These are phyloP conservation scores for Aspergillus campestris DNA, from an alignment of 495 filamentous ascomycete species.

Conservation along the genomic window DNA sequence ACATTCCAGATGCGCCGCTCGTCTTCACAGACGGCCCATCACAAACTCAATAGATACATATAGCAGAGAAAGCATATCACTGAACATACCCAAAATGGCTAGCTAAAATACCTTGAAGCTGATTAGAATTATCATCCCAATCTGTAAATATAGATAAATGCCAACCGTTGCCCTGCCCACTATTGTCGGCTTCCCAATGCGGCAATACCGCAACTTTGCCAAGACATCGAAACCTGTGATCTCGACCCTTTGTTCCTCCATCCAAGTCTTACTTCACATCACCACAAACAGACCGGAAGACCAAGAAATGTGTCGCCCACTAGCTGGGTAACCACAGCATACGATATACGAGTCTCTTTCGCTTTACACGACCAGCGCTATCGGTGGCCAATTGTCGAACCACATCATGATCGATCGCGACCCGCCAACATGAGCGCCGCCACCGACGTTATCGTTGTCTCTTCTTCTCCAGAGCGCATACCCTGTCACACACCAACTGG, in stretches of 20 bases:
- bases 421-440: slow-evolving; percentile 23
- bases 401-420: background rate
- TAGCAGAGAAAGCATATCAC: no score
- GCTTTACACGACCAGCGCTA: background rate
- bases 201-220: slow-evolving; percentile 32
- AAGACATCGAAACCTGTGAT: slow-evolving; percentile 19
- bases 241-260: slow-evolving; percentile 6
- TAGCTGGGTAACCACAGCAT: no score
- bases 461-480: slow-evolving; percentile 31
- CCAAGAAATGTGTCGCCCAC: no score
- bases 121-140: no score
- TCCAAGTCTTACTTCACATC: background rate
- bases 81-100: background rate
- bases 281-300: no score
- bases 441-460: slow-evolving; percentile 29
- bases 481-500: slow-evolving; percentile 13
- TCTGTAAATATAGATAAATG: slow-evolving; percentile 2
- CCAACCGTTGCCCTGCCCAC: slow-evolving; percentile 32
- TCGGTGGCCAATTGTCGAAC: no score
- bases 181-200: slow-evolving; percentile 17
- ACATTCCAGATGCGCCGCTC: no score
- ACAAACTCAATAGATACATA: no score
- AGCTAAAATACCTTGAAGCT: no score
- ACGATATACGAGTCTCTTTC: background rate
- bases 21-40: no score